phyloP scores from a whole-genome alignment of 768 basidiomycete species.

The Suillus alpinus region DNA sequence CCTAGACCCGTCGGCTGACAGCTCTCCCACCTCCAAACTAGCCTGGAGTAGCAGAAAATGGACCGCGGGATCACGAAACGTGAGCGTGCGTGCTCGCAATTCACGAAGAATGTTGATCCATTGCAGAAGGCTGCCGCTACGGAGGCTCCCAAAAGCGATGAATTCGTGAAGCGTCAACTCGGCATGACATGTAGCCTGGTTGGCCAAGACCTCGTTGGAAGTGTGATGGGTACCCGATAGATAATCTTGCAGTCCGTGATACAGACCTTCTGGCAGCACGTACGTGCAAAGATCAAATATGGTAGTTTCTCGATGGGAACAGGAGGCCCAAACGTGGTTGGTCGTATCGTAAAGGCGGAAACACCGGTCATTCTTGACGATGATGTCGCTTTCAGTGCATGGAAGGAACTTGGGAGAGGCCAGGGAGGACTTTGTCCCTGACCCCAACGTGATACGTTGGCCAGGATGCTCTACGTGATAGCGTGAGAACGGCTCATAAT shows the following conservation, averaged over 20 bases:
- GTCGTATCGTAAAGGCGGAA: conserved; percentile 29
- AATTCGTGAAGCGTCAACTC: conserved; percentile 41
- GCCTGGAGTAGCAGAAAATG: conserved; percentile 40
- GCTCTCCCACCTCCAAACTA: conserved; percentile 36
- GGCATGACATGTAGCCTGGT: conserved; percentile 37
- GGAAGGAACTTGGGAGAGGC: conserved; percentile 23
- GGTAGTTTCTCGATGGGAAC: conserved; percentile 9
- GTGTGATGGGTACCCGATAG: conserved; percentile 34
- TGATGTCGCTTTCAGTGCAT: conserved; percentile 11
- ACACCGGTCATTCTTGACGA: conserved; percentile 27
- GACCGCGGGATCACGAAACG: conserved; percentile 36
- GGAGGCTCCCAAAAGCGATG: conserved; percentile 38
- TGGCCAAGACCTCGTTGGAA: conserved; percentile 40
- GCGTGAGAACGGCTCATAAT: background rate
- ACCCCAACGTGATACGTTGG: conserved; percentile 35
- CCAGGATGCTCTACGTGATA: conserved; percentile 6
- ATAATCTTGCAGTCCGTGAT: conserved; percentile 35
- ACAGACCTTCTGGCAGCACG: conserved; percentile 29
- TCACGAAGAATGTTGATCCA: conserved; percentile 47
- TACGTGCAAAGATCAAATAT: conserved; percentile 27
- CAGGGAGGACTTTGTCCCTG: conserved; percentile 31
- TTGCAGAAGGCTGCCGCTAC: conserved; percentile 41
- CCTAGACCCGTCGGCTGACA: conserved; percentile 14
- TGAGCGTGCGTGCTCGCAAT: conserved; percentile 32
- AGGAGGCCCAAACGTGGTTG: conserved; percentile 9